Conservation (phyloP, 192 early-diverging fungal species). For the Coemansia pectinata region DNA sequence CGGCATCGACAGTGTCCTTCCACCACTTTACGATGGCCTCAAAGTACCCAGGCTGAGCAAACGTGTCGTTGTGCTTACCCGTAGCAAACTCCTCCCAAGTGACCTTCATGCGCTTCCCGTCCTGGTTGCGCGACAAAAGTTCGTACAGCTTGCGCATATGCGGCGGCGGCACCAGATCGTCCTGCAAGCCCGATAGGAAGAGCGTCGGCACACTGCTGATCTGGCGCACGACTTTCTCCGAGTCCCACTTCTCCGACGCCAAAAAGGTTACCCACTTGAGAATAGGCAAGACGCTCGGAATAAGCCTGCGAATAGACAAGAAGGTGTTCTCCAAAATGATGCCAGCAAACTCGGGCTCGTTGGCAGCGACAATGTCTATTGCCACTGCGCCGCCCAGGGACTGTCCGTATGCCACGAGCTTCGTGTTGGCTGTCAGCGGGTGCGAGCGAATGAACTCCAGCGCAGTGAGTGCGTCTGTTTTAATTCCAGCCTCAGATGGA, state of each 20-base stretch:
- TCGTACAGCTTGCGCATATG: constrained; percentile 85
- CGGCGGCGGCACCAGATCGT: constrained; percentile 84
- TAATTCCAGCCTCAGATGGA: constrained; percentile 83
- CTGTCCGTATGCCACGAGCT: constrained; percentile 90
- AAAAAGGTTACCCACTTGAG: constrained; percentile 74
- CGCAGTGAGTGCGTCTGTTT: constrained; percentile 83
- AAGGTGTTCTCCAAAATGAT: constrained; percentile 96
- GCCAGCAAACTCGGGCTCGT: constrained; percentile 76
- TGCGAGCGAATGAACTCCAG: constrained; percentile 83
- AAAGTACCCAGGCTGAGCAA: constrained; percentile 83
- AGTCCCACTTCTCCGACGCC: constrained; percentile 89
- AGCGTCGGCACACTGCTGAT: constrained; percentile 72
- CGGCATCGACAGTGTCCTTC: constrained; percentile 28
- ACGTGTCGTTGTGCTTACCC: constrained; percentile 95
- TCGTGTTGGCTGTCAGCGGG: constrained; percentile 69
- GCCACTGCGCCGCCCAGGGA: constrained; percentile 97
- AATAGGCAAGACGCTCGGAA: constrained; percentile 81
- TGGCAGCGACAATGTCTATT: constrained; percentile 77
- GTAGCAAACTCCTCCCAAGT: constrained; percentile 67
- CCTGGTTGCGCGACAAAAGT: constrained; percentile 51
- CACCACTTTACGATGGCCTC: constrained; percentile 63
- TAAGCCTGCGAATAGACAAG: constrained; percentile 79
- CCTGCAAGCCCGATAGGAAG: constrained; percentile 76
- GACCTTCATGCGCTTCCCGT: constrained; percentile 18
- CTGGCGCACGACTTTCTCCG: constrained; percentile 67